Evolutionary conservation across 2,329 filamentous ascomycete species (phyloP).

Genomic region (Penicillium sp.): DNA sequence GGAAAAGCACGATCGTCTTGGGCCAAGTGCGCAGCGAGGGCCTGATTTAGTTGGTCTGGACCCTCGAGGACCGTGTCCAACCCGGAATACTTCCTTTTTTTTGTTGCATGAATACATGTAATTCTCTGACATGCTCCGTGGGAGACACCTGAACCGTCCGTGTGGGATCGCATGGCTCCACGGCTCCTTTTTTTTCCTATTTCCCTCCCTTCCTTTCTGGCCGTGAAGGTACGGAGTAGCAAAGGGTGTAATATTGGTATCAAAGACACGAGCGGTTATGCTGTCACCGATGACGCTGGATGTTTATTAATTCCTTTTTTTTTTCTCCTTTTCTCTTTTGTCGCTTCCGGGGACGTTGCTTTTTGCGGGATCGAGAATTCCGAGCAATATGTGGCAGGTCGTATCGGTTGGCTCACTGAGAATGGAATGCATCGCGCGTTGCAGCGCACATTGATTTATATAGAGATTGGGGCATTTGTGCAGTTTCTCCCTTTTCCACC

Average conservation of each 20-base stretch:
- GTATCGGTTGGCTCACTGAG: neutral
- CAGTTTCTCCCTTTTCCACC: neutral
- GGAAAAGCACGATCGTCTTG: constrained; percentile 11
- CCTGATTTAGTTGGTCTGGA: constrained; percentile 19
- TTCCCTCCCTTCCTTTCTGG: neutral
- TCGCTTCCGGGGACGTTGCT: neutral
- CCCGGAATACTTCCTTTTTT: neutral
- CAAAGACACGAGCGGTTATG: constrained; percentile 17
- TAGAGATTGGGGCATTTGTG: constrained; percentile 11
- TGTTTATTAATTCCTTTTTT: constrained; percentile 1
- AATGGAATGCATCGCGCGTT: neutral
- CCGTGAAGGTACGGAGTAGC: neutral
- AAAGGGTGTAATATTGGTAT: constrained; percentile 3
- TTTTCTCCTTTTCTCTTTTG: neutral
- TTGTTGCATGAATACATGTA: constrained; percentile 12
- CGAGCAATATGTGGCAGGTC: neutral
- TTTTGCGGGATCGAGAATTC: neutral
- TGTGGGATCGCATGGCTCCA: constrained; percentile 1
- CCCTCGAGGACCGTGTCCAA: constrained; percentile 19
- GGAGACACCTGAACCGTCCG: neutral
- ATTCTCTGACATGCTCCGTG: constrained; percentile 1
- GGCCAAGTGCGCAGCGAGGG: constrained; percentile 4
- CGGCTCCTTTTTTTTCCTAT: neutral
- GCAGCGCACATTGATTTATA: constrained; percentile 19
- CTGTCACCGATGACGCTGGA: constrained; percentile 28